Percentiles rank a stretch among this genome's conserved stretches.
Evolutionary conservation across 2,329 filamentous ascomycete species (phyloP).

Genomic region (Dothiorella sarmentorum): DNA sequence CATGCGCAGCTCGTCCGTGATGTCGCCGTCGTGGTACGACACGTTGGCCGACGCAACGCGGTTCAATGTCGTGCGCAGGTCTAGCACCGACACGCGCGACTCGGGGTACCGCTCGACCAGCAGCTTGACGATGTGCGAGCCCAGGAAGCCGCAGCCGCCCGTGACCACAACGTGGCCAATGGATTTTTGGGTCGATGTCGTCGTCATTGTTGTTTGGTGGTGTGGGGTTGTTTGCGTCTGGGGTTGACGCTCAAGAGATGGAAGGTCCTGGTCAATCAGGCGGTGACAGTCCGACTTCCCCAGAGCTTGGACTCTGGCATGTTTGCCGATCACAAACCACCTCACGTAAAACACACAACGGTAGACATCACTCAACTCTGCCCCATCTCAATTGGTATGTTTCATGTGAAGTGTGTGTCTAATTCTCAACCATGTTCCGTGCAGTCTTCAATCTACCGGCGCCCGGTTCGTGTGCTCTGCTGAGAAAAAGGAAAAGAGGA

Average conservation of each 20-base stretch:
- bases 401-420: not conserved
- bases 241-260: not conserved
- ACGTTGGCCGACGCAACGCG: constrained; percentile 40
- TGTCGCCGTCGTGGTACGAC: constrained; percentile 49
- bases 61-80: constrained; percentile 43
- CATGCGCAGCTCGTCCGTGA: constrained; percentile 45
- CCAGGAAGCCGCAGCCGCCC: constrained; percentile 52
- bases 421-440: not conserved
- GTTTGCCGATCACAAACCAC: not conserved
- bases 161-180: constrained; percentile 48
- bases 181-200: constrained; percentile 21
- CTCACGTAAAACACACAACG: too few relatives aligned
- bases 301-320: not conserved
- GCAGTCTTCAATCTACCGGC: not conserved
- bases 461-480: not conserved
- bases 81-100: constrained; percentile 46
- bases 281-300: not conserved
- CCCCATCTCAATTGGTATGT: too few relatives aligned
- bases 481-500: too few relatives aligned
- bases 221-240: not conserved
- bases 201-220: not conserved
- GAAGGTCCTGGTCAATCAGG: not conserved
- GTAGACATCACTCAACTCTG: too few relatives aligned
- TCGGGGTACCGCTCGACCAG: constrained; percentile 41
- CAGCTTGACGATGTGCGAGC: constrained; percentile 49